These are phyloP conservation scores for Mycotypha africana DNA, from an alignment of 371 early-diverging fungal genomes.

Conservation along the genomic window DNA sequence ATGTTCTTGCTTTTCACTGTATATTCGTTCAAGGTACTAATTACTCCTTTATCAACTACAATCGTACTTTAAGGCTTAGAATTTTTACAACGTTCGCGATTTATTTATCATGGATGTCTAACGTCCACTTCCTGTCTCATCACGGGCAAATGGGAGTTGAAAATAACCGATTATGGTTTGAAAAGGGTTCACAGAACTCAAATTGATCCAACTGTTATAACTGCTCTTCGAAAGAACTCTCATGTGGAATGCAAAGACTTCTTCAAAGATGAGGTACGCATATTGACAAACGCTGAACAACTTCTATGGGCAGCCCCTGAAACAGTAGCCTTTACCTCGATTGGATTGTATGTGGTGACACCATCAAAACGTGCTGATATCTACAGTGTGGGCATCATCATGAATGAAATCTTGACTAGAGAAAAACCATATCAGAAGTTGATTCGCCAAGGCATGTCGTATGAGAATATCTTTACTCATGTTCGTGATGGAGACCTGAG, in stretches of 20 bases:
- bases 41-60: no score
- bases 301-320: conserved; percentile 44
- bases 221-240: conserved; percentile 3
- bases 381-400: conserved; percentile 36
- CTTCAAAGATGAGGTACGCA: not conserved
- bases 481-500: not conserved
- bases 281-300: conserved; percentile 3
- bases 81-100: conserved; percentile 44
- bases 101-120: conserved; percentile 35
- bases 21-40: not conserved
- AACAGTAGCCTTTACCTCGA: conserved; percentile 17
- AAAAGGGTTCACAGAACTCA: conserved; percentile 22
- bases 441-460: not conserved
- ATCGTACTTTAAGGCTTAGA: conserved; percentile 25
- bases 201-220: conserved; percentile 8
- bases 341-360: conserved; percentile 19
- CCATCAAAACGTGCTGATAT: conserved; percentile 35
- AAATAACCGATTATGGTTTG: conserved; percentile 43
- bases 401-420: conserved; percentile 42
- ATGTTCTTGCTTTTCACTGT: not conserved
- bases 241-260: conserved; percentile 4
- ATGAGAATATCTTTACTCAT: conserved; percentile 1
- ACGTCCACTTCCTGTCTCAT: conserved; percentile 41
- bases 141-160: conserved; percentile 45
- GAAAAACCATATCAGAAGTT: conserved; percentile 23